Percentiles rank a stretch among this genome's conserved stretches.
Evolutionary conservation across 2,329 filamentous ascomycete species (phyloP).

Genomic region (Penicillium sp.): DNA sequence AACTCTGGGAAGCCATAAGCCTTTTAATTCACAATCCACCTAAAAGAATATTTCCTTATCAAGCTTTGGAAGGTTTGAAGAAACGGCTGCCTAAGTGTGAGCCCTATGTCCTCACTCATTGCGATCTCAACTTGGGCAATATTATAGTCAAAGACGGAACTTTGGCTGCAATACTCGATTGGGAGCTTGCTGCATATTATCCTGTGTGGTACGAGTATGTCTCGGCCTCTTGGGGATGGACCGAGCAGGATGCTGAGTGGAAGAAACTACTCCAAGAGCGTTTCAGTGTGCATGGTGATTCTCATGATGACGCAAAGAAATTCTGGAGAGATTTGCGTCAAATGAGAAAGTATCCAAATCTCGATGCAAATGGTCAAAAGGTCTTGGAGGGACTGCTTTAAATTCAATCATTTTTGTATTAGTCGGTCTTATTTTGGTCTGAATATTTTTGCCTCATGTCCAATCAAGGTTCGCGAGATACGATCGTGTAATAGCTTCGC

Average conservation of each 20-base stretch:
- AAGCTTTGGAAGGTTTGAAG: slow-evolving; percentile 13
- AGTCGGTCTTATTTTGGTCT: too few species aligned
- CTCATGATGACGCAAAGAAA: slow-evolving; percentile 21
- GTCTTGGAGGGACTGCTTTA: background rate
- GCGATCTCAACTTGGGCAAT: slow-evolving; percentile 13
- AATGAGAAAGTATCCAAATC: slow-evolving; percentile 23
- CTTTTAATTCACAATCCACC: slow-evolving; percentile 1
- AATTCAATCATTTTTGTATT: too few species aligned
- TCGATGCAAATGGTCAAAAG: slow-evolving; percentile 23
- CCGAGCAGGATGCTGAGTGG: slow-evolving; percentile 27
- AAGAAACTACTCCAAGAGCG: slow-evolving; percentile 26
- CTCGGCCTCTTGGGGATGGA: slow-evolving; percentile 24
- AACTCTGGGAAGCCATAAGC: slow-evolving; percentile 16
- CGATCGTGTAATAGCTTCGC: too few species aligned
- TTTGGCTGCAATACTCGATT: slow-evolving; percentile 34
- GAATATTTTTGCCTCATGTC: too few species aligned
- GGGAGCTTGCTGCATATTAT: slow-evolving; percentile 37
- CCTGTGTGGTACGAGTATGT: slow-evolving; percentile 42
- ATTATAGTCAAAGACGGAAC: slow-evolving; percentile 20
- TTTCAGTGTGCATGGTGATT: slow-evolving; percentile 19
- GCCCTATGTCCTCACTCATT: slow-evolving; percentile 14
- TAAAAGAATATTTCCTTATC: slow-evolving; percentile 5
- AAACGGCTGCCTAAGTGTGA: slow-evolving; percentile 18
- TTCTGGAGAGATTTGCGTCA: slow-evolving; percentile 27
- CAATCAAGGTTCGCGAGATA: too few species aligned